Evolutionary conservation across 495 filamentous ascomycete species (phyloP).

Genomic region (Niebla homalea): DNA sequence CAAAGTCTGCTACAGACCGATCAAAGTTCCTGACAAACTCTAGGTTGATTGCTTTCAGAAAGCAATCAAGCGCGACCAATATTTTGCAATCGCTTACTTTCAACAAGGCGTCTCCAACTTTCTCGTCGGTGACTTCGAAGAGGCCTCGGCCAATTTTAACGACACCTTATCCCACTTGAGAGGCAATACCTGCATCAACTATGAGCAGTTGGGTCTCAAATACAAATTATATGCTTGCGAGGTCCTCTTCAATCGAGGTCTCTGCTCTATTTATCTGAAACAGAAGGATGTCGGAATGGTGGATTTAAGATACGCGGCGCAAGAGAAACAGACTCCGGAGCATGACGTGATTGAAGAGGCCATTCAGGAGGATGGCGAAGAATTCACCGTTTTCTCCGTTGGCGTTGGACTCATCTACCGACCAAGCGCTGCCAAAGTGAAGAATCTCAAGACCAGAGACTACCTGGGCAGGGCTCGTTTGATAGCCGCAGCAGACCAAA

Average conservation of each 20-base stretch:
- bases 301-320: constrained; percentile 83
- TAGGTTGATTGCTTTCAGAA: constrained; percentile 93
- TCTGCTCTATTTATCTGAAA: constrained; percentile 95
- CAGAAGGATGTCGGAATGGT: constrained; percentile 81
- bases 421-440: constrained; percentile 94
- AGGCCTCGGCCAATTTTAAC: constrained; percentile 97
- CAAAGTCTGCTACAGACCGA: background rate
- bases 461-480: constrained; percentile 90
- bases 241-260: constrained; percentile 91
- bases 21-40: constrained; percentile 7
- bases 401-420: constrained; percentile 90
- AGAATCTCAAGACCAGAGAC: constrained; percentile 92
- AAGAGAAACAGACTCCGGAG: constrained; percentile 88
- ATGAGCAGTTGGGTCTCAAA: constrained; percentile 88
- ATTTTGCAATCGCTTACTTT: constrained; percentile 95
- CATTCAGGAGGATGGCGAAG: constrained; percentile 87
- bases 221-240: constrained; percentile 98
- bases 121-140: constrained; percentile 90
- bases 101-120: constrained; percentile 99
- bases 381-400: constrained; percentile 98
- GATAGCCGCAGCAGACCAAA: constrained; percentile 77
- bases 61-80: constrained; percentile 78
- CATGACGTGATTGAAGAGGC: constrained; percentile 98
- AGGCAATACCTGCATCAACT: constrained; percentile 95
- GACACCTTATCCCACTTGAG: constrained; percentile 90